These are phyloP conservation scores for Pythium coloratum DNA, from an alignment of 352 stramenopile species.

Conservation along the genomic window DNA sequence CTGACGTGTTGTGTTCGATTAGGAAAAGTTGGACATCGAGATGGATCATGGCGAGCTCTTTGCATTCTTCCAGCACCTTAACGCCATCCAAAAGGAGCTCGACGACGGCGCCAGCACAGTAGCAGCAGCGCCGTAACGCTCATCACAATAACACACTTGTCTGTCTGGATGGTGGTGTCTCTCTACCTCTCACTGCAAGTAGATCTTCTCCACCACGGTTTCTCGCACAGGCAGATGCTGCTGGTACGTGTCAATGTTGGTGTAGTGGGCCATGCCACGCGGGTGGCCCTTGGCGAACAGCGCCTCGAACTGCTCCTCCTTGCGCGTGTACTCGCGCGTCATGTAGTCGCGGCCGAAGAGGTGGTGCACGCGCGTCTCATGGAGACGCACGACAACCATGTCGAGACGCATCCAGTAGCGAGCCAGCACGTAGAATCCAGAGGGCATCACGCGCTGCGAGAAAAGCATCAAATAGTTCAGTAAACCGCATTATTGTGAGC, in stretches of 20 bases:
- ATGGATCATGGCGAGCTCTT: constrained; percentile 57
- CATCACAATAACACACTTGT: neutral
- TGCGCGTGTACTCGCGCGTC: constrained; percentile 78
- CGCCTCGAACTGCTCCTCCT: constrained; percentile 71
- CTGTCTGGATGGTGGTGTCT: neutral
- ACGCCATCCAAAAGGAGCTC: constrained; percentile 52
- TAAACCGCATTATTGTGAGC: neutral
- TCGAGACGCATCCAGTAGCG: constrained; percentile 87
- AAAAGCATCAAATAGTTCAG: neutral
- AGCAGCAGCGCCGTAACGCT: neutral
- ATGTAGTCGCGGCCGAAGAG: constrained; percentile 73
- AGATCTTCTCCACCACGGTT: constrained; percentile 64
- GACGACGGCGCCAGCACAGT: constrained; percentile 23
- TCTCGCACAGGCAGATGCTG: constrained; percentile 64
- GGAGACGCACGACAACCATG: constrained; percentile 72
- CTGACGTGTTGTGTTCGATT: constrained; percentile 18
- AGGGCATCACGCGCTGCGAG: constrained; percentile 76
- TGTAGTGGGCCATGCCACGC: constrained; percentile 81
- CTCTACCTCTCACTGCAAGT: constrained; percentile 34
- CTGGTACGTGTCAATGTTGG: constrained; percentile 82
- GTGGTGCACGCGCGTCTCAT: constrained; percentile 85
- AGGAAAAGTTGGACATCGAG: constrained; percentile 57
- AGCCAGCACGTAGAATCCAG: constrained; percentile 74
- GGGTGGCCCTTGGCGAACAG: constrained; percentile 67
- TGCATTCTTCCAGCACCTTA: constrained; percentile 61